A percentile compares a stretch with the other conserved stretches of the same genome.
Evolutionary conservation across 1,284 basidiomycete genomes (phyloP).

Genomic region (Schizopora paradoxa): DNA sequence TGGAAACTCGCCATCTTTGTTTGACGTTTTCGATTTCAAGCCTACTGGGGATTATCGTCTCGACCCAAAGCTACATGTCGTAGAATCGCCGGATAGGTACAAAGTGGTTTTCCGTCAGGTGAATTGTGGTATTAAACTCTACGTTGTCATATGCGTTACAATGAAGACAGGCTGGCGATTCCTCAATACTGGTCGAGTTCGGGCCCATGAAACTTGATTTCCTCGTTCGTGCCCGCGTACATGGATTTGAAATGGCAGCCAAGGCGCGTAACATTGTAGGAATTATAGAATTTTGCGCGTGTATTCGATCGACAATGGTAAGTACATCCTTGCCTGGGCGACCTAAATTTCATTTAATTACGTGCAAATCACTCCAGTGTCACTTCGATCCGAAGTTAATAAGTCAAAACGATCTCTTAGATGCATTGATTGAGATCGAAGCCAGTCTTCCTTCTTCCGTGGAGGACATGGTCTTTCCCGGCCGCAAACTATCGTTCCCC

Average conservation of each 20-base stretch:
- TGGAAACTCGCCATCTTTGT: constrained; percentile 5
- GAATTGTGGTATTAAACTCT: neutral
- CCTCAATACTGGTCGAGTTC: constrained; percentile 54
- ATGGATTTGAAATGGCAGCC: constrained; percentile 47
- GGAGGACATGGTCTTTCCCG: constrained; percentile 40
- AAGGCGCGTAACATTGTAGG: constrained; percentile 30
- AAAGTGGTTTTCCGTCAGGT: constrained; percentile 43
- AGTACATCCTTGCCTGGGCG: constrained; percentile 6
- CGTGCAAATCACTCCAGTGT: constrained; percentile 31
- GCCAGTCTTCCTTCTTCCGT: constrained; percentile 35
- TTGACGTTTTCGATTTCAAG: constrained; percentile 13
- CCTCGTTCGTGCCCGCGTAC: constrained; percentile 45
- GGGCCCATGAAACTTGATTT: constrained; percentile 48
- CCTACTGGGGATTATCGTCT: constrained; percentile 9
- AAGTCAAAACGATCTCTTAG: constrained; percentile 37
- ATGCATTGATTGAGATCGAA: constrained; percentile 35
- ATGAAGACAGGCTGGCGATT: constrained; percentile 54
- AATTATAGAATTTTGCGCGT: constrained; percentile 43
- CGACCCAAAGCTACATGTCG: constrained; percentile 33
- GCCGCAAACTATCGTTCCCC: constrained; percentile 53
- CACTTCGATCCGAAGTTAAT: constrained; percentile 44
- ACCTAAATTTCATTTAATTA: neutral
- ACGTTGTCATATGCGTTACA: neutral
- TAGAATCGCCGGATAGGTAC: constrained; percentile 23
- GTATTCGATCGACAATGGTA: constrained; percentile 55